phyloP scores from a whole-genome alignment of 306 rosid species.

The Sicyos baderoa region DNA sequence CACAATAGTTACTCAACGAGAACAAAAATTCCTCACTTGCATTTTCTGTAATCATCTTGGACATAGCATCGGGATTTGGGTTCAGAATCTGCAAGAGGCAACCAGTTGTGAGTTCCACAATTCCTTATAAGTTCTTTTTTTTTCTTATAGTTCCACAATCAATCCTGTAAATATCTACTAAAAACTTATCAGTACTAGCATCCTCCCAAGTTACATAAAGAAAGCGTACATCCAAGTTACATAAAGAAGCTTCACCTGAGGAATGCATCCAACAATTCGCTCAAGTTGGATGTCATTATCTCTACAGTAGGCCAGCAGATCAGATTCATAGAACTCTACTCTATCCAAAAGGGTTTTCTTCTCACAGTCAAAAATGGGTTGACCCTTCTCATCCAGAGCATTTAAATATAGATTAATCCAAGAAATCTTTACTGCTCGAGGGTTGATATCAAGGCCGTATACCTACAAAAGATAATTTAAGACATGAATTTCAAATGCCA shows the following conservation, averaged over 20 bases:
- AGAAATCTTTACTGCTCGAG: slow-evolving; percentile 78
- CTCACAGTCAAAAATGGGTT: slow-evolving; percentile 61
- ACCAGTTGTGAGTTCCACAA: slow-evolving; percentile 9
- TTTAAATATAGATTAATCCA: slow-evolving; percentile 86
- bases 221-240: slow-evolving; percentile 15
- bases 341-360: slow-evolving; percentile 82
- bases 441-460: slow-evolving; percentile 91
- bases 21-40: slow-evolving; percentile 93
- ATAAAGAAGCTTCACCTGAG: slow-evolving; percentile 58
- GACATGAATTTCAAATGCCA: background rate
- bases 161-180: slow-evolving; percentile 7
- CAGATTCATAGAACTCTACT: slow-evolving; percentile 92
- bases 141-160: background rate
- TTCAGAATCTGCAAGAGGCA: slow-evolving; percentile 71
- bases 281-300: slow-evolving; percentile 68
- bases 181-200: background rate
- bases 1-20: slow-evolving; percentile 89
- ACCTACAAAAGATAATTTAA: slow-evolving; percentile 41
- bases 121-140: background rate
- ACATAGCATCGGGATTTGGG: slow-evolving; percentile 99
- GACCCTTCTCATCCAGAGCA: slow-evolving; percentile 77
- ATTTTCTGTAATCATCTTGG: slow-evolving; percentile 95
- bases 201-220: slow-evolving; percentile 11
- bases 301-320: slow-evolving; percentile 75
- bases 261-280: slow-evolving; percentile 96